Conservation (phyloP, 169 alveolate genomes). For the Plasmodium gaboni region DNA sequence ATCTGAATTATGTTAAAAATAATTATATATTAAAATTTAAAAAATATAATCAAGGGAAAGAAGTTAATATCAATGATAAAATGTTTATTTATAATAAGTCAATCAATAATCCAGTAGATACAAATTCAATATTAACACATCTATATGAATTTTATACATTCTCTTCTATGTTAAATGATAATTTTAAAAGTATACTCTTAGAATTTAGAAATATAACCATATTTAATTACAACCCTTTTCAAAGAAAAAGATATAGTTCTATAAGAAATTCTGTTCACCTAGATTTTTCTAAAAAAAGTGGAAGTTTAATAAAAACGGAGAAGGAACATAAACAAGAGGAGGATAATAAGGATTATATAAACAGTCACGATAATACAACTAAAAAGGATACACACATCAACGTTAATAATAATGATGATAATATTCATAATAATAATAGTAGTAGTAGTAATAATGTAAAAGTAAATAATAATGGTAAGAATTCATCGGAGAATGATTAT, state of each 20-base stretch:
- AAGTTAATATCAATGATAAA: slow-evolving; percentile 13
- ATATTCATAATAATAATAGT: neutral
- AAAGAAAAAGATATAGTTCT: slow-evolving; percentile 11
- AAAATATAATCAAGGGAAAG: slow-evolving; percentile 42
- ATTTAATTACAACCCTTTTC: slow-evolving; percentile 23
- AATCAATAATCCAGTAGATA: slow-evolving; percentile 58
- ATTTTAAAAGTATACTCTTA: slow-evolving; percentile 24
- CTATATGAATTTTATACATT: slow-evolving; percentile 53
- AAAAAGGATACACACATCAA: neutral
- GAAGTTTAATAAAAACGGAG: neutral
- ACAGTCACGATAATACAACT: neutral
- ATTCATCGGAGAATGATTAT: neutral
- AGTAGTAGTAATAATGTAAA: no score
- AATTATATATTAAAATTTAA: slow-evolving; percentile 21
- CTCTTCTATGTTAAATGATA: slow-evolving; percentile 42
- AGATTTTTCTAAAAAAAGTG: neutral
- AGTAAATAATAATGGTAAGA: neutral
- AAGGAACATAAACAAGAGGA: neutral
- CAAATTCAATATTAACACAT: slow-evolving; percentile 65
- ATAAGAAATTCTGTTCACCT: neutral
- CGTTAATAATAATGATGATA: neutral
- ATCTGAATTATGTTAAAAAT: slow-evolving; percentile 38
- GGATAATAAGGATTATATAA: neutral
- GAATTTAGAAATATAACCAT: slow-evolving; percentile 66
- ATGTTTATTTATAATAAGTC: slow-evolving; percentile 36